Percentiles rank a stretch among this genome's conserved stretches.
phyloP scores from a whole-genome alignment of 1,284 basidiomycete genomes.

The Fistulina hepatica region DNA sequence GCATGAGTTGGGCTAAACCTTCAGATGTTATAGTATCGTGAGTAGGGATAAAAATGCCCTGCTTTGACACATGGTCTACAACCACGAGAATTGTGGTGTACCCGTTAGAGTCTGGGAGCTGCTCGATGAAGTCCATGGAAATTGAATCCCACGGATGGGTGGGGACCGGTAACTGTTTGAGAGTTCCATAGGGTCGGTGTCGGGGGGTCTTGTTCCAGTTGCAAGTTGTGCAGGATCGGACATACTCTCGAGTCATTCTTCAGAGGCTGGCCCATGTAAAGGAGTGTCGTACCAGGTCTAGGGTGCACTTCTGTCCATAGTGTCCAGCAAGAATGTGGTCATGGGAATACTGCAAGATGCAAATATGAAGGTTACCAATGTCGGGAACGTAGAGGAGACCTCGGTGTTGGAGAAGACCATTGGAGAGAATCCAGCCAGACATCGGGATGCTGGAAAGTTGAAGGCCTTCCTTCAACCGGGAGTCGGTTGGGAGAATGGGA shows the following conservation, averaged over 20 bases:
- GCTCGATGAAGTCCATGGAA: slow-evolving; percentile 27
- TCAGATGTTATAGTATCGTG: slow-evolving; percentile 24
- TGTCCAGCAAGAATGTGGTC: slow-evolving; percentile 27
- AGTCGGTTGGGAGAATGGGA: no score
- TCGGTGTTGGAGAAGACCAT: slow-evolving; percentile 11
- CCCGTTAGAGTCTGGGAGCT: slow-evolving; percentile 26
- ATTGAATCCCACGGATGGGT: slow-evolving; percentile 22
- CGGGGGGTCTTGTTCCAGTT: slow-evolving; percentile 16
- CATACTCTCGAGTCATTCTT: slow-evolving; percentile 23
- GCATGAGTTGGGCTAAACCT: no score
- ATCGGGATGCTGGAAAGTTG: no score
- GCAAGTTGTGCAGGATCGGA: slow-evolving; percentile 29
- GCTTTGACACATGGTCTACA: slow-evolving; percentile 27
- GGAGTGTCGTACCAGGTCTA: slow-evolving; percentile 23
- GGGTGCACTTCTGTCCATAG: slow-evolving; percentile 29
- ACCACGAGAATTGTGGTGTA: slow-evolving; percentile 28
- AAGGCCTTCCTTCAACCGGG: no score
- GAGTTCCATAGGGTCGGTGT: slow-evolving; percentile 14
- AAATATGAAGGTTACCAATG: slow-evolving; percentile 12
- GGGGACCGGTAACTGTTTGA: slow-evolving; percentile 21
- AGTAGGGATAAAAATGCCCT: slow-evolving; percentile 20
- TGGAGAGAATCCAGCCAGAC: no score
- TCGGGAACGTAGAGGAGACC: slow-evolving; percentile 17
- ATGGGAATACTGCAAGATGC: slow-evolving; percentile 21
- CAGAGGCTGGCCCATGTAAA: slow-evolving; percentile 37